A percentile compares a stretch with the other conserved stretches of the same genome.
Conservation (phyloP, 805 yeast genomes). For the Kuraishia hungarica region DNA sequence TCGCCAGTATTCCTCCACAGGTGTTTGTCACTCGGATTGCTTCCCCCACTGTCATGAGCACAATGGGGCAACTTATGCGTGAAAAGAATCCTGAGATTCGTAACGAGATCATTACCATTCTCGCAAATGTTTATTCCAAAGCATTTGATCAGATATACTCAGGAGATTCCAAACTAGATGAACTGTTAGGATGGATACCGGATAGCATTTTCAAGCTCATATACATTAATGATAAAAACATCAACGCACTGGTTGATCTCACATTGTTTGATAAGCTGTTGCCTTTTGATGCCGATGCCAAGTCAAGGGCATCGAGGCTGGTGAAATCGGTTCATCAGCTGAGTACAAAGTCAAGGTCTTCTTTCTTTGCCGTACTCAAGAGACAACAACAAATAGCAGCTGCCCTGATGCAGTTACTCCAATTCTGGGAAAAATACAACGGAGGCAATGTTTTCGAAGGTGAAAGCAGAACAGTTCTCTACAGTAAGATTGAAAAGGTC, state of each 20-base stretch:
- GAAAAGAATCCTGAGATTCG: constrained; percentile 66
- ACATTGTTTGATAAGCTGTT: constrained; percentile 51
- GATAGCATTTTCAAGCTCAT: constrained; percentile 53
- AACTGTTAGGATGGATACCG: constrained; percentile 47
- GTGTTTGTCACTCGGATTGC: constrained; percentile 40
- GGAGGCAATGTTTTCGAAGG: constrained; percentile 19
- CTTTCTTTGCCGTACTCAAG: constrained; percentile 61
- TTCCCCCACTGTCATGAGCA: constrained; percentile 36
- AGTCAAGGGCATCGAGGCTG: constrained; percentile 43
- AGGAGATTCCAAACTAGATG: constrained; percentile 19
- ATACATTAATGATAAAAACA: constrained; percentile 63
- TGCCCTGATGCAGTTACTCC: constrained; percentile 41
- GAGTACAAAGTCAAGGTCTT: constrained; percentile 47
- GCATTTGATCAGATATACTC: constrained; percentile 24
- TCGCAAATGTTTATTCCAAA: constrained; percentile 47
- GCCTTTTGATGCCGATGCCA: constrained; percentile 41
- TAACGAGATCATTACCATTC: constrained; percentile 42
- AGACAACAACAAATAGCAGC: constrained; percentile 57
- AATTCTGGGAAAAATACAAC: constrained; percentile 36
- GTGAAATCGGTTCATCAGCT: constrained; percentile 39
- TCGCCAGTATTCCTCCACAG: constrained; percentile 37
- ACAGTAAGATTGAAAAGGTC: constrained; percentile 40
- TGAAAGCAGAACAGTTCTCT: constrained; percentile 7
- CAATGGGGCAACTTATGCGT: constrained; percentile 56
- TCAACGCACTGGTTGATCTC: constrained; percentile 59